Evolutionary conservation across 2,329 filamentous ascomycete species (phyloP), one percentile per base, ranked within the genome.

Genomic region (Aspergillus pseudonomiae): DNA sequence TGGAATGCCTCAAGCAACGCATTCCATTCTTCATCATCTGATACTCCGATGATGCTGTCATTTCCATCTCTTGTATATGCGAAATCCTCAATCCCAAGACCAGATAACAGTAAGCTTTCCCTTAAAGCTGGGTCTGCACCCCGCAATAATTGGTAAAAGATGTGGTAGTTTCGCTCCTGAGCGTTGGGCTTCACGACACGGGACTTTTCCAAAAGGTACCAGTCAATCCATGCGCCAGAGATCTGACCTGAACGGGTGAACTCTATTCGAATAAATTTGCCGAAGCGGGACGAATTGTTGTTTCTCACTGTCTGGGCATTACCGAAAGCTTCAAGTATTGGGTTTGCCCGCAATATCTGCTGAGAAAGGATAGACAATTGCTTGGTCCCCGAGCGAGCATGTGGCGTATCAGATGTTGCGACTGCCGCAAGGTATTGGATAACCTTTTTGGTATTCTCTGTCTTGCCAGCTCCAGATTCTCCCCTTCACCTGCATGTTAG

Each of bases 371-470:
- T 97, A 14, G 93, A 91, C 65, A 94, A 87, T 68, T 90, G 85
- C 64, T 82, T 89, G 79, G 80, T 83, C 80, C 83, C 89, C 81
- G 78, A 86, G 75, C 85, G 84, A 3, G 79, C 81, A 62, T 84
- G 79, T 2, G 90, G 85, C 0, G 89, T 89, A 64, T 98, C 94
- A 0, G 92, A 88, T 48, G 92, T 91, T 11, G 95, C 95, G 53
- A 99, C 95, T 1, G 95, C 93, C 16, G 95, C 95, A 50, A 99
- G 88, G 74, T 99, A 99, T 73, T 99, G 96, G 61, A 99, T 99
- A 70, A 99, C 95, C 78, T 99, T 99, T 76, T 99, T 99, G 19
- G 95, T 99, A 76, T 99, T 99, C 77, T 99, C 95, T 0, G 95
- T 99, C 81, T 99, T 99, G 71, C 95, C 95, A 39, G 95, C 95